These are phyloP conservation scores for Ephemerocybe angulata DNA, from an alignment of 768 basidiomycete genomes.

Conservation along the genomic window DNA sequence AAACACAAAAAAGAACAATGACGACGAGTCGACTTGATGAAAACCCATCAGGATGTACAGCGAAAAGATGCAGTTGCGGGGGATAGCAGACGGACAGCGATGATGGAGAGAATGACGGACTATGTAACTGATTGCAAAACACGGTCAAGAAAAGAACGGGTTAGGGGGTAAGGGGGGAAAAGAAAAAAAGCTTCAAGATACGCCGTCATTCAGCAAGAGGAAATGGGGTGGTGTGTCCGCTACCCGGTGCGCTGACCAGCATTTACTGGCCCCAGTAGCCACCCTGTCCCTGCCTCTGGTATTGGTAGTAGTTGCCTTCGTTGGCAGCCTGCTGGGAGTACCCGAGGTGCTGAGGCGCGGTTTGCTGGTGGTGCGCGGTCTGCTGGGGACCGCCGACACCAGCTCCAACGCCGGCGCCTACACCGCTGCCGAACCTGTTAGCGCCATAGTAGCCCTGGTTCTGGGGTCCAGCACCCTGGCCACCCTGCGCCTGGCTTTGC, in stretches of 20 bases:
- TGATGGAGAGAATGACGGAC: not conserved
- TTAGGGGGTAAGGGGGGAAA: constrained; percentile 10
- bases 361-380: constrained; percentile 39
- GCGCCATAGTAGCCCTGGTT: constrained; percentile 48
- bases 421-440: constrained; percentile 41
- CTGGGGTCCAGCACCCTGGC: constrained; percentile 48
- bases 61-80: not conserved
- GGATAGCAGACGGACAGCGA: not conserved
- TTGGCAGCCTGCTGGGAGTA: constrained; percentile 64
- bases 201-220: too few relatives aligned
- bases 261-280: constrained; percentile 60
- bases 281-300: constrained; percentile 59
- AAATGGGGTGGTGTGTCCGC: too few relatives aligned
- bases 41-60: not conserved
- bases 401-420: constrained; percentile 32
- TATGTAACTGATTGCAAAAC: not conserved
- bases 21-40: constrained; percentile 5
- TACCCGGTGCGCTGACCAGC: too few relatives aligned
- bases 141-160: constrained; percentile 7
- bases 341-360: constrained; percentile 54
- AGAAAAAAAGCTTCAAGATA: too few relatives aligned
- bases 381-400: constrained; percentile 42
- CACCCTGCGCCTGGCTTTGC: constrained; percentile 42
- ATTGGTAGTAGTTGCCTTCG: constrained; percentile 68
- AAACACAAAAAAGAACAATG: not conserved